These are phyloP conservation scores for Middelhovenomyces tepae DNA, from an alignment of 805 yeast species.

Conservation along the genomic window DNA sequence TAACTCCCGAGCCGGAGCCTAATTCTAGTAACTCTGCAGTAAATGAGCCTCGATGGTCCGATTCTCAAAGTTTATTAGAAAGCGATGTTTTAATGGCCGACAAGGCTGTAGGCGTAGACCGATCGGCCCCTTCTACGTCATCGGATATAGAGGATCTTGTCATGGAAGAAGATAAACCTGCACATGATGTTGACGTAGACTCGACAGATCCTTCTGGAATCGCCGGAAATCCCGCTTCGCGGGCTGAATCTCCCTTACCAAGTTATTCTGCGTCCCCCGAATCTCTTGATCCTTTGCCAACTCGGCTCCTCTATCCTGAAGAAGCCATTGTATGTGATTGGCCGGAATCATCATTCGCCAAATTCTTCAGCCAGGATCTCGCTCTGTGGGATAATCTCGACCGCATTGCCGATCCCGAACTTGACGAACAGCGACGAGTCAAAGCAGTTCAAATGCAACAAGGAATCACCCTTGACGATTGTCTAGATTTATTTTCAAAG, in stretches of 20 bases:
- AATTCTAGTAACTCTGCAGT: too few relatives aligned
- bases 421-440: slow-evolving; percentile 9
- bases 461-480: slow-evolving; percentile 55
- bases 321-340: slow-evolving; percentile 17
- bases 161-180: neutral
- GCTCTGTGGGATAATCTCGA: too few relatives aligned
- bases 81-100: too few relatives aligned
- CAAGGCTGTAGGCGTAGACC: too few relatives aligned
- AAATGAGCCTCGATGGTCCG: too few relatives aligned
- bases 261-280: neutral
- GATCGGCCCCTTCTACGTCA: too few relatives aligned
- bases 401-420: slow-evolving; percentile 12
- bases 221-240: neutral
- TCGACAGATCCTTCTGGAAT: neutral
- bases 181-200: neutral
- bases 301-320: slow-evolving; percentile 5
- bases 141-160: slow-evolving; percentile 28
- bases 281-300: neutral
- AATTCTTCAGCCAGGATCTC: too few relatives aligned
- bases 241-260: neutral
- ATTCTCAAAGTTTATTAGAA: too few relatives aligned
- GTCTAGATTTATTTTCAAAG: slow-evolving; percentile 62
- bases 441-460: slow-evolving; percentile 25
- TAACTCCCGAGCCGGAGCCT: too few relatives aligned
- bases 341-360: too few relatives aligned